Percentiles rank a stretch among this genome's conserved stretches.
phyloP scores from a whole-genome alignment of 169 alveolate species.

The Cryptosporidium tyzzeri region DNA sequence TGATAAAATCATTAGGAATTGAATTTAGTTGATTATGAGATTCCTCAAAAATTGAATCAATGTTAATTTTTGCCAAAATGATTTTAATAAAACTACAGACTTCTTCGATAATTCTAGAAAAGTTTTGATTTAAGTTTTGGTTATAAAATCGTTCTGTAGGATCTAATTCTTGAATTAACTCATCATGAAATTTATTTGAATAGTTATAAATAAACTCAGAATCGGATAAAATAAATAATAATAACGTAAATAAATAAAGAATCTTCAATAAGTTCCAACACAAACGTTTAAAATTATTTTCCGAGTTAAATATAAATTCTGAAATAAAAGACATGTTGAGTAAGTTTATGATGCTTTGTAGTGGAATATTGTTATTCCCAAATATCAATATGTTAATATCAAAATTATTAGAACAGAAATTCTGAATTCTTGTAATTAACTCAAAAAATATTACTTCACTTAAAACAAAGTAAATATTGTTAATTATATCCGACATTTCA shows the following conservation, averaged over 20 bases:
- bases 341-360: slow-evolving; percentile 17
- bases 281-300: not conserved
- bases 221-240: slow-evolving; percentile 13
- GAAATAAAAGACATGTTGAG: slow-evolving; percentile 1
- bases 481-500: not conserved
- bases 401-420: not conserved
- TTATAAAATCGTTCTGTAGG: not conserved
- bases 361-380: not conserved
- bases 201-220: not conserved
- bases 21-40: not conserved
- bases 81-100: not conserved
- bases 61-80: not conserved
- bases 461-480: not conserved
- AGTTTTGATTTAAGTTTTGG: not conserved
- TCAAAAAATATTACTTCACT: slow-evolving; percentile 4
- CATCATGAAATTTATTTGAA: not conserved
- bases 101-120: slow-evolving; percentile 22
- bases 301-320: not conserved
- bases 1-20: not conserved
- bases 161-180: not conserved
- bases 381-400: not conserved
- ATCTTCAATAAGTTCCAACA: not conserved
- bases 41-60: not conserved
- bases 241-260: not conserved
- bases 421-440: slow-evolving; percentile 7